Percentiles rank a stretch among this genome's conserved stretches.
These are phyloP conservation scores for Strobilomyces confusus DNA, from an alignment of 768 basidiomycete genomes.

Conservation along the genomic window DNA sequence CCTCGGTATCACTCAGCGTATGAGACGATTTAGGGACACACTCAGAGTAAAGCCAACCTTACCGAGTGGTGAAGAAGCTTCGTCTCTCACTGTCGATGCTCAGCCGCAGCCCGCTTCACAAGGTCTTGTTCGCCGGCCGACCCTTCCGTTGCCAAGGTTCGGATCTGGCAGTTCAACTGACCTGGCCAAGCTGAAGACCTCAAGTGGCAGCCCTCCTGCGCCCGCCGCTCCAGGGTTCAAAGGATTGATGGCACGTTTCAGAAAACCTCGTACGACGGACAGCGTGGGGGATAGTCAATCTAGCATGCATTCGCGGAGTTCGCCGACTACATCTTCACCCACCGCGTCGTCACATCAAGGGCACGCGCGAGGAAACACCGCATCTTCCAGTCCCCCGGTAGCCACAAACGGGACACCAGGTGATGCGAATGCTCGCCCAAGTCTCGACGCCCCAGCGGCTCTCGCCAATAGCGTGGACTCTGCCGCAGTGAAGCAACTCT, in stretches of 20 bases:
- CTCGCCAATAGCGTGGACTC: slow-evolving; percentile 36
- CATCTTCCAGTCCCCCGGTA: slow-evolving; percentile 20
- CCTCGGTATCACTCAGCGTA: slow-evolving; percentile 59
- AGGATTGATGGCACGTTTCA: slow-evolving; percentile 79
- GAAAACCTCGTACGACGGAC: slow-evolving; percentile 35
- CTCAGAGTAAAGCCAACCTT: slow-evolving; percentile 52
- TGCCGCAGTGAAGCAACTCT: slow-evolving; percentile 64
- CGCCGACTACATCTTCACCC: slow-evolving; percentile 34
- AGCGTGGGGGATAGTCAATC: slow-evolving; percentile 27
- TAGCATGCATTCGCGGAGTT: slow-evolving; percentile 27
- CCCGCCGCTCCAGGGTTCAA: slow-evolving; percentile 71
- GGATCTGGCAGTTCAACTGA: slow-evolving; percentile 42
- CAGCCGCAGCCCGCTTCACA: slow-evolving; percentile 36
- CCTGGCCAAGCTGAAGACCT: slow-evolving; percentile 48
- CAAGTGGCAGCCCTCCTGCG: slow-evolving; percentile 60
- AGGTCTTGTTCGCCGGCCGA: slow-evolving; percentile 43
- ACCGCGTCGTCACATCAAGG: slow-evolving; percentile 33
- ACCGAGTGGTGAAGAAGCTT: slow-evolving; percentile 48
- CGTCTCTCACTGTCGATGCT: slow-evolving; percentile 40
- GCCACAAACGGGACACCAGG: slow-evolving; percentile 3
- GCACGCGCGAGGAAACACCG: slow-evolving; percentile 31
- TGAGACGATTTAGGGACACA: slow-evolving; percentile 69
- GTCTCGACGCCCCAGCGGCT: slow-evolving; percentile 23
- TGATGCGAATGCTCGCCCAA: slow-evolving; percentile 19
- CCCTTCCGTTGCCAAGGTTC: slow-evolving; percentile 45